These are phyloP conservation scores for Pichia scutulata DNA, from an alignment of 805 yeast species.

Conservation along the genomic window DNA sequence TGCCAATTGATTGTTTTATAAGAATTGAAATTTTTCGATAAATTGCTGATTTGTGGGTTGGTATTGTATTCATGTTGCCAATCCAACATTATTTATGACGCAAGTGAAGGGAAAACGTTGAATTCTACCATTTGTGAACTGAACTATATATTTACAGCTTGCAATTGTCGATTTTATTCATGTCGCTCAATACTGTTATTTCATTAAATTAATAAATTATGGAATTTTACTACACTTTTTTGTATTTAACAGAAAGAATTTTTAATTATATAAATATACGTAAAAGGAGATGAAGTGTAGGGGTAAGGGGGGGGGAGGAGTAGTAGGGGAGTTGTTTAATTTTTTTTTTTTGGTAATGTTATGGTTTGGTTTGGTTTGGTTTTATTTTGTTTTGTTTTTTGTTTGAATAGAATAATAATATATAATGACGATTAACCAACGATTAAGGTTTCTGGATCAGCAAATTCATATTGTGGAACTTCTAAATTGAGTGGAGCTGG, in stretches of 20 bases:
- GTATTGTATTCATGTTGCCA: slow-evolving; percentile 10
- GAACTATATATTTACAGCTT: too few species aligned
- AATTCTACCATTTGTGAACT: too few species aligned
- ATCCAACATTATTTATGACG: neutral
- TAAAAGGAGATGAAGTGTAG: neutral
- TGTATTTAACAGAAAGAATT: neutral
- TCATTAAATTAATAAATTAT: too few species aligned
- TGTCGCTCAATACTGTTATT: too few species aligned
- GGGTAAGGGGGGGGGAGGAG: neutral
- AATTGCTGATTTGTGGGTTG: slow-evolving; percentile 4
- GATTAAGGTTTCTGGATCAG: slow-evolving; percentile 69
- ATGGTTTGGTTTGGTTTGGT: too few species aligned
- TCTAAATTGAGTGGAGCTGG: slow-evolving; percentile 99
- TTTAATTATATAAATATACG: neutral
- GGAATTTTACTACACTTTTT: too few species aligned
- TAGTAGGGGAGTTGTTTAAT: too few species aligned
- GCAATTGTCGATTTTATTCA: neutral
- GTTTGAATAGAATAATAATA: neutral
- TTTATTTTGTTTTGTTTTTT: neutral
- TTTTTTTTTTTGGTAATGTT: neutral
- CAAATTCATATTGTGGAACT: slow-evolving; percentile 83
- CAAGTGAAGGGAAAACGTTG: neutral
- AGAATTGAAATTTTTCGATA: slow-evolving; percentile 45
- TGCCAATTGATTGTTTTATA: slow-evolving; percentile 68
- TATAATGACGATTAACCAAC: slow-evolving; percentile 56